Base-by-base conservation (phyloP, 352 stramenopile genomes). In the Phytophthora kernoviae region DNA sequence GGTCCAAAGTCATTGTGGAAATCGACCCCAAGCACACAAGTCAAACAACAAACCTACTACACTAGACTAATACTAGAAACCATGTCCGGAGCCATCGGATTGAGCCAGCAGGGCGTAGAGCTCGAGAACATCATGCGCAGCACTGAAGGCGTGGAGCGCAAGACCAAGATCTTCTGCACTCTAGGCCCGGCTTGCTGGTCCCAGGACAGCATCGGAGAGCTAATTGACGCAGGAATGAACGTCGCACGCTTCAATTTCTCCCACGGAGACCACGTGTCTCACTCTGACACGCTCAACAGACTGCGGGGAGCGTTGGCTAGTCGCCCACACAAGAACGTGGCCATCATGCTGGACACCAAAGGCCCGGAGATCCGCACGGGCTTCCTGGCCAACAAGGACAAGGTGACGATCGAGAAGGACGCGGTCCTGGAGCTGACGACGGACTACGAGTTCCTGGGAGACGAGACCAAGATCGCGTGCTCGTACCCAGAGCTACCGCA, bases 201-300 rank as follows among this genome's bases (percentile, higher is more conserved):
- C 18, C 93, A 99, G 33, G 90, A 97, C 17, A 94, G 73, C 37
- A 81, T 99, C 24, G 94, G 95, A 18, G 62, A 94, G 50, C 75
- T 93, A 37, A 89, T 93, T 45, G 84, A 93, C 58, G 80, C 78
- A 44, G 97, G 97, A 60, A 98, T 99, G 93, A 97, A 96, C 63
- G 87, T 99, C 14, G 98, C 98, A 65, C 88, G 98, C 42, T 87
- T 99, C 54, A 99, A 99, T 77, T 99, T 99, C 77, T 99, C 94
- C 39, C 98, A 99, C 77, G 98, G 97, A 37, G 98, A 98, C 49
- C 94, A 97, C 58, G 93, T 96, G 51, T 94, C 62, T 42, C 85
- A 92, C 67, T 69, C 70, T 40, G 80, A 90, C 49, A 87, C 75
- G 21, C 76, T 94, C 47, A 84, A 75, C 51, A 75, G 80, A 49